These are phyloP conservation scores for Pichia kudriavzevii DNA, from an alignment of 1,139 yeast species.

Conservation along the genomic window DNA sequence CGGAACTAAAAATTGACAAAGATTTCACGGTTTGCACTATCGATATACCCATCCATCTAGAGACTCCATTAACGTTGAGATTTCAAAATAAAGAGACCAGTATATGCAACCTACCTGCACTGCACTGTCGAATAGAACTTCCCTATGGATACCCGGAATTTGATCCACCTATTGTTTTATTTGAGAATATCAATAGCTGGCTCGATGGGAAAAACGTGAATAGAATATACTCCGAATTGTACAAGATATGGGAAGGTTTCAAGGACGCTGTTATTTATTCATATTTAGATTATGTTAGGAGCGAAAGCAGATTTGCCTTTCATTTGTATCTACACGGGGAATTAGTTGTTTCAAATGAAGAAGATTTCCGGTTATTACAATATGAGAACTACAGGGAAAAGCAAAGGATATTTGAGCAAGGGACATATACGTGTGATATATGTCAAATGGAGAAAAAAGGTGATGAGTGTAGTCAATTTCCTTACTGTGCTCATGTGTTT, in stretches of 20 bases:
- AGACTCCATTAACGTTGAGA: slow-evolving; percentile 16
- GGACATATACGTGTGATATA: slow-evolving; percentile 49
- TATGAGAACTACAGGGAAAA: slow-evolving; percentile 23
- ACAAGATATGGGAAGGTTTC: slow-evolving; percentile 33
- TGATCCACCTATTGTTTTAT: slow-evolving; percentile 8
- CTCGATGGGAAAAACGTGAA: slow-evolving; percentile 20
- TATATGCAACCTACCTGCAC: slow-evolving; percentile 30
- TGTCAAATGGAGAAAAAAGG: slow-evolving; percentile 54
- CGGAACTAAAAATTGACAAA: slow-evolving; percentile 32
- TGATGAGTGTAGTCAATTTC: slow-evolving; percentile 34
- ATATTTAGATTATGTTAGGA: slow-evolving; percentile 39
- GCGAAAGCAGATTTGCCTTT: slow-evolving; percentile 23
- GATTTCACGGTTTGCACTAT: slow-evolving; percentile 25
- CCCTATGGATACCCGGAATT: slow-evolving; percentile 27
- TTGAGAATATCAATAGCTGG: slow-evolving; percentile 19
- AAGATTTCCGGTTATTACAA: slow-evolving; percentile 18
- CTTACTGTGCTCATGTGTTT: slow-evolving; percentile 44
- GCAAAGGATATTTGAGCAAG: slow-evolving; percentile 30
- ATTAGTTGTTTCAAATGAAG: slow-evolving; percentile 13
- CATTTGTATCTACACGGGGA: slow-evolving; percentile 16
- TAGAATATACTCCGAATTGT: slow-evolving; percentile 22
- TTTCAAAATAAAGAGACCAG: slow-evolving; percentile 10
- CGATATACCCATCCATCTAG: slow-evolving; percentile 28
- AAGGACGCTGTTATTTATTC: slow-evolving; percentile 39
- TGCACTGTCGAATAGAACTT: slow-evolving; percentile 29